These are phyloP conservation scores for Patellaria atrata DNA, from an alignment of 495 filamentous ascomycete genomes.

Conservation along the genomic window DNA sequence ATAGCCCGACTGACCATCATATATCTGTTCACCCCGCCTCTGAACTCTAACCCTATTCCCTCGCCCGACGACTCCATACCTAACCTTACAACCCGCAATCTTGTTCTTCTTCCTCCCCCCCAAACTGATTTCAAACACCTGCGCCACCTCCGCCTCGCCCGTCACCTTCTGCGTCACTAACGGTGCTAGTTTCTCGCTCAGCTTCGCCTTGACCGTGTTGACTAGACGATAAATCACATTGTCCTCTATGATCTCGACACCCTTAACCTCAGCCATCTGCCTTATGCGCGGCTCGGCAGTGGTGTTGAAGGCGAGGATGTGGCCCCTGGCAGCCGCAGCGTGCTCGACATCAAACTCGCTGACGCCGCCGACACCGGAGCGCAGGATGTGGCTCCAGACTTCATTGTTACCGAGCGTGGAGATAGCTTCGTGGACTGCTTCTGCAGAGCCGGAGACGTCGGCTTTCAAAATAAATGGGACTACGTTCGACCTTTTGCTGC, in stretches of 20 bases:
- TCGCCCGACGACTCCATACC: constrained; percentile 57
- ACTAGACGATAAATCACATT: constrained; percentile 87
- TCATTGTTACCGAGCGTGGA: constrained; percentile 67
- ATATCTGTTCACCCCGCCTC: constrained; percentile 53
- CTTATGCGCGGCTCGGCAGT: constrained; percentile 51
- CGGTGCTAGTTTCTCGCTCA: constrained; percentile 55
- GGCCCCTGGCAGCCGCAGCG: constrained; percentile 52
- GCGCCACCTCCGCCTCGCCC: constrained; percentile 76
- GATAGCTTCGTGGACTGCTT: constrained; percentile 68
- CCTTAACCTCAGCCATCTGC: constrained; percentile 48
- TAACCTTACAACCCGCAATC: constrained; percentile 78
- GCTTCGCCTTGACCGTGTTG: constrained; percentile 57
- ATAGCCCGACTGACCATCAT: constrained; percentile 50
- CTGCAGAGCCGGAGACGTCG: constrained; percentile 84
- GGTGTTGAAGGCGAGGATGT: constrained; percentile 80
- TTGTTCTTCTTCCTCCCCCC: constrained; percentile 51
- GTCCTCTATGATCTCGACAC: constrained; percentile 67
- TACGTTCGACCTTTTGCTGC: constrained; percentile 38
- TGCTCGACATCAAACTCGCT: constrained; percentile 83
- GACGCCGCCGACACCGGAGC: constrained; percentile 62
- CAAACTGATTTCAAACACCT: constrained; percentile 70
- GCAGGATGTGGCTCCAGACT: constrained; percentile 61
- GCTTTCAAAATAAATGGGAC: constrained; percentile 80
- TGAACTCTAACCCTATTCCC: constrained; percentile 54
- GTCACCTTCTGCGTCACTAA: constrained; percentile 49